A percentile compares a stretch with the other conserved stretches of the same genome.
These are phyloP conservation scores for Aspergillus thermomutatus DNA, from an alignment of 2,329 filamentous ascomycete species.

Conservation along the genomic window DNA sequence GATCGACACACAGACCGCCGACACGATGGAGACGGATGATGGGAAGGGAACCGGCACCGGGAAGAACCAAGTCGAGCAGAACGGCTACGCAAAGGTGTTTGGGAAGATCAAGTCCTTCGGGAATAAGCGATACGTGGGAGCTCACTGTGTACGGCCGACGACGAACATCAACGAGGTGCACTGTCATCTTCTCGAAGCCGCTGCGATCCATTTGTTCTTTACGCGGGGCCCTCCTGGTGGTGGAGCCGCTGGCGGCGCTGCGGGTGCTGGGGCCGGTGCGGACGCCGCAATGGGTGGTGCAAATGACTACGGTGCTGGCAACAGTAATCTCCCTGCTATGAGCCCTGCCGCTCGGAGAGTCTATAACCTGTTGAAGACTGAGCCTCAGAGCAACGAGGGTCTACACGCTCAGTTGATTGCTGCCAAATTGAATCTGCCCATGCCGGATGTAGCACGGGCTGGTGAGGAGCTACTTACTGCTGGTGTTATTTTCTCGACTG, in stretches of 20 bases:
- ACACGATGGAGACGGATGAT: constrained; percentile 46
- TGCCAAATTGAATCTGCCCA: constrained; percentile 60
- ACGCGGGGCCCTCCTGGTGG: constrained; percentile 61
- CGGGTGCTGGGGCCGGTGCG: constrained; percentile 28
- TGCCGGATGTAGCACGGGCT: constrained; percentile 69
- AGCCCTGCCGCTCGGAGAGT: constrained; percentile 64
- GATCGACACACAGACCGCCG: constrained; percentile 44
- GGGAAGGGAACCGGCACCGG: constrained; percentile 41
- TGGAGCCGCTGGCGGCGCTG: constrained; percentile 44
- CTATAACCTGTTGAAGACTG: constrained; percentile 64
- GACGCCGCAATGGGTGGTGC: constrained; percentile 34
- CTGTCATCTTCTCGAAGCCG: constrained; percentile 87
- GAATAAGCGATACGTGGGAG: constrained; percentile 76
- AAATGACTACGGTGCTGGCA: constrained; percentile 25
- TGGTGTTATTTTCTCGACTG: constrained; percentile 82
- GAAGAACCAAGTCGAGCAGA: constrained; percentile 60
- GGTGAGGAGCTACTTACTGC: constrained; percentile 73
- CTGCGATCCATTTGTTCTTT: constrained; percentile 81
- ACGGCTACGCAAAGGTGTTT: constrained; percentile 80
- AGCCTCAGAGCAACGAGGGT: constrained; percentile 74
- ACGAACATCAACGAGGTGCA: constrained; percentile 87
- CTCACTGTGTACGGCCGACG: constrained; percentile 76
- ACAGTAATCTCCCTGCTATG: constrained; percentile 46
- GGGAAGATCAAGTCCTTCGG: constrained; percentile 81
- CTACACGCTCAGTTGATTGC: constrained; percentile 77